Evolutionary conservation across 2,329 filamentous ascomycete species (phyloP).

Genomic region (Talaromyces sp.): DNA sequence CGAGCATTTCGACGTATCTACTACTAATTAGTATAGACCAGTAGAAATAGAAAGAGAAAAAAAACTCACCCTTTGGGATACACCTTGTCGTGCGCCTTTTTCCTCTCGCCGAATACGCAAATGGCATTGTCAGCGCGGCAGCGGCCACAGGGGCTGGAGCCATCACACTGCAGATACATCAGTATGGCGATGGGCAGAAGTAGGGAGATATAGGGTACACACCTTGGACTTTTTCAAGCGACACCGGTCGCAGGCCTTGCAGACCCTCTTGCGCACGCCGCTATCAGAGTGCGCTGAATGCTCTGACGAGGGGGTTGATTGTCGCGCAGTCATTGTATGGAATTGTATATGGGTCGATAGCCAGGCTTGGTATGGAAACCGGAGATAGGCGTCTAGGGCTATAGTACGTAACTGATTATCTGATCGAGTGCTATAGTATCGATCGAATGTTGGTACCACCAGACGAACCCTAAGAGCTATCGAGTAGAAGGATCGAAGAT

Average conservation of each 20-base stretch:
- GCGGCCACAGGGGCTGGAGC: slow-evolving; percentile 55
- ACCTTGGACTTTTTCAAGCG: slow-evolving; percentile 63
- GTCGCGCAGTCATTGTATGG: slow-evolving; percentile 32
- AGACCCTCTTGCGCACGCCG: slow-evolving; percentile 55
- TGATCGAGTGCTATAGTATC: no score
- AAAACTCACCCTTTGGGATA: slow-evolving; percentile 60
- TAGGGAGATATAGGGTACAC: slow-evolving; percentile 18
- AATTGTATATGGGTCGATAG: no score
- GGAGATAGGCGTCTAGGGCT: neutral
- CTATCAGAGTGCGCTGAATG: slow-evolving; percentile 38
- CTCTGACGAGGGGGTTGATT: slow-evolving; percentile 35
- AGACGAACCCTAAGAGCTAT: neutral
- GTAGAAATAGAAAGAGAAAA: neutral
- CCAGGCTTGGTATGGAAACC: neutral
- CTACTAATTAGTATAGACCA: neutral
- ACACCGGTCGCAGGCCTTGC: slow-evolving; percentile 63
- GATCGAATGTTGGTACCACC: no score
- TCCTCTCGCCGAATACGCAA: slow-evolving; percentile 60
- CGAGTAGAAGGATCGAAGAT: neutral
- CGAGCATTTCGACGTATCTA: slow-evolving; percentile 62
- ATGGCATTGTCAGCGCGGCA: slow-evolving; percentile 61
- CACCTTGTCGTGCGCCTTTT: slow-evolving; percentile 62
- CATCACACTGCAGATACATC: slow-evolving; percentile 52
- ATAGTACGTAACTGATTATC: neutral
- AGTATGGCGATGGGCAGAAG: neutral